Evolutionary conservation across 805 yeast genomes (phyloP), one percentile per base, ranked within the genome.

Genomic region (Metschnikowia borealis): DNA sequence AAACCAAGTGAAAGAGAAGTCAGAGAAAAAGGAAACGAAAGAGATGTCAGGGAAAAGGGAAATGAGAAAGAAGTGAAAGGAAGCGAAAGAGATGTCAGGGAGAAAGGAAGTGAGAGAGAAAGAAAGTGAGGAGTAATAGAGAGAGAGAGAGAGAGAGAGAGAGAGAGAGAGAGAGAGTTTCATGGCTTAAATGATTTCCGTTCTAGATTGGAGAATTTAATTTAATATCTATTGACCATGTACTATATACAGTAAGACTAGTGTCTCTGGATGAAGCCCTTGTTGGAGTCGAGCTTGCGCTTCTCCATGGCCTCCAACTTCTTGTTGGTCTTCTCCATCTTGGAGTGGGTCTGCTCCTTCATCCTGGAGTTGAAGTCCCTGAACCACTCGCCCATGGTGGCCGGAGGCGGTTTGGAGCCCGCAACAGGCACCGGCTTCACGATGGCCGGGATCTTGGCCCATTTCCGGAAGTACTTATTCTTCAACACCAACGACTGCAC

Each of bases 401-500:
- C 61, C 3, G 71, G 69, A 1, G 63, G 63, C 11, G 64, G 63
- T 35, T 56, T 60, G 23, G 64, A 56, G 6, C 64, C 66, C 2
- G 64, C 62, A n/a, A 57, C 57, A 3, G 65, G 63, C 31, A 79
- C 78, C 20, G 85, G 78, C 38, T 80, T 76, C 38, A 80, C 81
- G 55, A 87, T 75, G 13, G 84, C 84, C 2, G 89, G 81, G 58
- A 87, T 72, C 11, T 81, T 79, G 31, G 81, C 67, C 48, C 70
- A 52, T 38, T 71, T 73, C 69, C 97, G 80, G 61, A 87, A 80
- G 49, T 67, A 57, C 47, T 77, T 69, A 54, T 75, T 78, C 66
- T 85, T 82, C 60, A 94, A 75, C 21, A 86, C 60, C 46, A 79
- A 63, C 10, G 92, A 81, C 72, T 92, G 98, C 17, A 80, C 43